These are phyloP conservation scores for Aegilops speltoides DNA, from an alignment of 176 grass and related monocot genomes.

Conservation along the genomic window DNA sequence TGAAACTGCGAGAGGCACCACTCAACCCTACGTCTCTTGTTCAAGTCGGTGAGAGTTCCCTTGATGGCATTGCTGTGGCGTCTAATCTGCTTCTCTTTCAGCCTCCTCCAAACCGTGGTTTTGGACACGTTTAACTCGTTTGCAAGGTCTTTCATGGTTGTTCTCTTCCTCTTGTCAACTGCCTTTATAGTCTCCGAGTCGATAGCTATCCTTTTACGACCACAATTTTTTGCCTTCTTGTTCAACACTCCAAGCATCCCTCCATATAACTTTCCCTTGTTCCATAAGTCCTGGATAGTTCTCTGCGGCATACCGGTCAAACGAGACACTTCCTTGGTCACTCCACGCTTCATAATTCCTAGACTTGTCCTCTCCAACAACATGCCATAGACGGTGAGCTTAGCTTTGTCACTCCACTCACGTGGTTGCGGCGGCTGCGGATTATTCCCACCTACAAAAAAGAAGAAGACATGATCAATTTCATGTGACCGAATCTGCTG, in stretches of 20 bases:
- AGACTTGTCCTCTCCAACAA: not conserved
- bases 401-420: not conserved
- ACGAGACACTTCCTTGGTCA: not conserved
- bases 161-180: not conserved
- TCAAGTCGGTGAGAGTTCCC: not conserved
- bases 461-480: not conserved
- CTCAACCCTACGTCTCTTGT: not conserved
- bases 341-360: not conserved
- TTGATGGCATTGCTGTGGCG: not conserved
- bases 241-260: not conserved
- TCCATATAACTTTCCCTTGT: not conserved
- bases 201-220: no score
- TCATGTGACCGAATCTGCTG: no score
- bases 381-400: not conserved
- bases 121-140: not conserved
- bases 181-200: no score
- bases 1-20: not conserved
- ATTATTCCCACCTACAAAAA: not conserved
- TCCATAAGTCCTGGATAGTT: not conserved
- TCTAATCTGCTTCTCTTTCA: not conserved
- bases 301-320: not conserved
- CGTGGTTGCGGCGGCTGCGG: no score
- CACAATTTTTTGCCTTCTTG: not conserved
- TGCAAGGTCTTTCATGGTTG: not conserved
- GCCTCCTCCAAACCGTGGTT: not conserved